Percentiles rank a stretch among this genome's conserved stretches.
These are phyloP conservation scores for Pelargonium australe DNA, from an alignment of 441 rosid genomes.

Conservation along the genomic window DNA sequence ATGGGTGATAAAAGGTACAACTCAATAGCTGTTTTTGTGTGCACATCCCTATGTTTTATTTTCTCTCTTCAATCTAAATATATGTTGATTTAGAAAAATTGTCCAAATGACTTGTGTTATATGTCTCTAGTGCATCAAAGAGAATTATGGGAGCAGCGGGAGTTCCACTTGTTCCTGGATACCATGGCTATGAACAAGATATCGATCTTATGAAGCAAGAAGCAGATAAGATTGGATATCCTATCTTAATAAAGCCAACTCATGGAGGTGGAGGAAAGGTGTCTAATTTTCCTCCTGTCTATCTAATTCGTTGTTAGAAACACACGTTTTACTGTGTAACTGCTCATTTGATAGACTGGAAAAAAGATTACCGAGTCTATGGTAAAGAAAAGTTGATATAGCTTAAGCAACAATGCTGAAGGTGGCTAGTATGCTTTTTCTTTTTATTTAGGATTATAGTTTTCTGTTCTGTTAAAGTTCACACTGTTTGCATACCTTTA, in stretches of 20 bases:
- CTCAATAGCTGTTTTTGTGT: background rate
- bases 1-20: constrained; percentile 93
- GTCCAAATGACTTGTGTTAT: constrained; percentile 13
- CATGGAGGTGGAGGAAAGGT: constrained; percentile 99
- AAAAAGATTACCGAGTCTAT: background rate
- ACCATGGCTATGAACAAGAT: constrained; percentile 87
- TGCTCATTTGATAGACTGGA: background rate
- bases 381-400: background rate
- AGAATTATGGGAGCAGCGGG: constrained; percentile 97
- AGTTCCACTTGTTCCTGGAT: constrained; percentile 91
- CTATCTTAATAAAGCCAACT: constrained; percentile 85
- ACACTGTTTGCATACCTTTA: constrained; percentile 31
- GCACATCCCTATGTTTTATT: background rate
- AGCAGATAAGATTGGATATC: constrained; percentile 87
- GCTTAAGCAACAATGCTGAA: constrained; percentile 6
- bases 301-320: background rate
- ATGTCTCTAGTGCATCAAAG: constrained; percentile 65
- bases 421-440: constrained; percentile 5
- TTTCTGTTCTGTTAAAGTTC: constrained; percentile 22
- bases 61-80: background rate
- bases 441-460: constrained; percentile 1
- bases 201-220: constrained; percentile 73
- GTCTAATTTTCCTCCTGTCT: constrained; percentile 9
- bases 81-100: background rate
- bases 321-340: background rate